Base-by-base conservation (phyloP, 2,329 filamentous ascomycete species). In the Aspergillus oerlinghausenensis region DNA sequence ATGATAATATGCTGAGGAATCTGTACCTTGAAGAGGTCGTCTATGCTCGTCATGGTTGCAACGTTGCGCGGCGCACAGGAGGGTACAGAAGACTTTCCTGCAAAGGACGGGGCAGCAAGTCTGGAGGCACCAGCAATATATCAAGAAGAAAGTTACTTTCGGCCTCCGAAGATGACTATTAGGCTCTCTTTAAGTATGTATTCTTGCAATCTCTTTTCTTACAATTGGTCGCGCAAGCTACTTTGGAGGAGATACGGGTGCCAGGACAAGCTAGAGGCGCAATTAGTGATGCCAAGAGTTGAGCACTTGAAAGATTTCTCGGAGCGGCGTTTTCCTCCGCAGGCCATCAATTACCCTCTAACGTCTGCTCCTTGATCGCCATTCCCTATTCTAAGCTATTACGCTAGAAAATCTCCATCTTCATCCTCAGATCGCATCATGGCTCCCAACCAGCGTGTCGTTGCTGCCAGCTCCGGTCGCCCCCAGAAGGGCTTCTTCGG, bases 371-470 rank as follows among this genome's bases (percentile, higher is more conserved):
- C 9, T 23, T 25, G 5, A 58, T 50, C 26, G 25, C 40, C 29
- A 63, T 57, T 43, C 48, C 51, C 55, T 26, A 51, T 59, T 51
- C 43, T 49, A 54, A 52, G 49, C 40, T 45, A 55, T 52, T 50
- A 54, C 38, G 19, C 48, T 51, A 53, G 51, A 25, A 58, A 23
- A 29, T 43, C 48, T 35, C 47, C 26, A 7, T 60, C 50, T 29
- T 49, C 53, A 42, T 21, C 26, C 52, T 21, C 28, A 40, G 26
- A 54, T 25, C 49, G 43, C 40, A 47, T 50, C 61, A 90, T 90
- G 88, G 76, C 85, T 70, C 84, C 86, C 64, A 88, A 85, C 76
- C 79, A 80, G 74, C 77, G 85, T 60, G 68, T 80, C 60, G 71
- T 78, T 58, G 78, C 83, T 65, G 80, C 84, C 64, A 76, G 76